These are phyloP conservation scores for Colletotrichum lini DNA, from an alignment of 2,329 filamentous ascomycete species.

Conservation along the genomic window DNA sequence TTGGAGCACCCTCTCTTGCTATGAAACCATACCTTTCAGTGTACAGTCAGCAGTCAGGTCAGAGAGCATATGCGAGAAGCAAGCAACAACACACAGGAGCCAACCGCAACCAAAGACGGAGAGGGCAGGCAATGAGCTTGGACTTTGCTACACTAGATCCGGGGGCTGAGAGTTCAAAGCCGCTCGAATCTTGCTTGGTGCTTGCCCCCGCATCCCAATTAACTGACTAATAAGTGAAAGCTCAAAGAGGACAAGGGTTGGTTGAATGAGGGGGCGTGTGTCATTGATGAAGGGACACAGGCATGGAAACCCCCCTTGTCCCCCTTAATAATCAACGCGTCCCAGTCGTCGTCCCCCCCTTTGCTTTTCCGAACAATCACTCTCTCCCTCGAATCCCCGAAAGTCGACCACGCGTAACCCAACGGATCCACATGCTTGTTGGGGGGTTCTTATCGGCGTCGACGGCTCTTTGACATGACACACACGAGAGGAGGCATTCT, in stretches of 20 bases:
- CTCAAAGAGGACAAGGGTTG: too few species aligned
- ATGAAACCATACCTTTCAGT: too few species aligned
- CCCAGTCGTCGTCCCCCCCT: background rate
- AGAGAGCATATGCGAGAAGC: conserved; percentile 17
- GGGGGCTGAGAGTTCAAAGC: background rate
- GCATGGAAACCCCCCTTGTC: background rate
- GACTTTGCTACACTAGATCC: conserved; percentile 28
- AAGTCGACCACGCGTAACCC: conserved; percentile 11
- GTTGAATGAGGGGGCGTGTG: too few species aligned
- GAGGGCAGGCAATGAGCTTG: conserved; percentile 7
- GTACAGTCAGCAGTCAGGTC: too few species aligned
- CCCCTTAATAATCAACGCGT: conserved; percentile 17
- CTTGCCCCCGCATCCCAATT: conserved; percentile 1
- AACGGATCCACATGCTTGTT: background rate
- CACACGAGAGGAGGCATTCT: background rate
- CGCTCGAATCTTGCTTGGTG: background rate
- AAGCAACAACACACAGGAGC: conserved; percentile 6
- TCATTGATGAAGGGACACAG: too few species aligned
- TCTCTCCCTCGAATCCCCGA: background rate
- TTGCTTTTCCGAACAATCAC: conserved; percentile 26
- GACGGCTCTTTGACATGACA: background rate
- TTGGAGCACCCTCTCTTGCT: background rate
- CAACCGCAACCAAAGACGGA: conserved; percentile 2
- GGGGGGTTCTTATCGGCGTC: background rate
- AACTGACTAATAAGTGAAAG: too few species aligned